Base-by-base conservation (phyloP, 768 basidiomycete species). In the Rhizopogon vinicolor region DNA sequence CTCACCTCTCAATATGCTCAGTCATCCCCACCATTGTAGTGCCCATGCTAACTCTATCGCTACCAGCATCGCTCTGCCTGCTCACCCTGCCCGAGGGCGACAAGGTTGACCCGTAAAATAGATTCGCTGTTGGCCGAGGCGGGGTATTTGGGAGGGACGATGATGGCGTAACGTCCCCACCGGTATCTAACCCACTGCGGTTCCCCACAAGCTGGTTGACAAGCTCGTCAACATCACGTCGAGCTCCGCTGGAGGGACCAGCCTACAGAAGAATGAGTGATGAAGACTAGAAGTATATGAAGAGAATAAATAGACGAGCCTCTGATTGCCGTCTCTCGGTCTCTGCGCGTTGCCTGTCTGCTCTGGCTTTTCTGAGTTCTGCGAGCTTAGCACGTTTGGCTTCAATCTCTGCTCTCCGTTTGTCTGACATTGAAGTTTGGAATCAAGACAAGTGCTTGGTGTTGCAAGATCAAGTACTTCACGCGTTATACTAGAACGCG, bases 311-410 rank as follows among this genome's bases (percentile, higher is more conserved):
- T 8, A 14, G 42, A 59, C 51, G 16, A 48, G 68, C 68, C 56
- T 67, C 64, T 40, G 65, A 54, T 42, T 61, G 65, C 7, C 61
- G 65, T 52, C 68, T 60, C 44, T 82, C 78, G 22, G 71, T 72
- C 46, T 82, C 84, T 54, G 73, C 77, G 55, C 75, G 81, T 63
- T 85, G 80, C 62, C 88, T 74, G 59, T 89, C 84, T 37, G 84
- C 85, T 44, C 93, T 81, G 5, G 87, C 88, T 68, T 87, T 82
- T 53, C 90, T 79, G 39, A 97, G 78, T 59, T 92, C 91, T 49
- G 85, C 91, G 35, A 98, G 85, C 71, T 93, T 94, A 10, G 85
- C 83, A 58, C 87, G 77, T 74, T 98, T 98, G 25, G 87, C 90
- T 70, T 93, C 93, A 57, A 98, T 89, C 73, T 97, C 94, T 65